Percentiles rank a stretch among this genome's conserved stretches.
phyloP scores from a whole-genome alignment of 1,284 basidiomycete species.

The Takashimella koratensis region DNA sequence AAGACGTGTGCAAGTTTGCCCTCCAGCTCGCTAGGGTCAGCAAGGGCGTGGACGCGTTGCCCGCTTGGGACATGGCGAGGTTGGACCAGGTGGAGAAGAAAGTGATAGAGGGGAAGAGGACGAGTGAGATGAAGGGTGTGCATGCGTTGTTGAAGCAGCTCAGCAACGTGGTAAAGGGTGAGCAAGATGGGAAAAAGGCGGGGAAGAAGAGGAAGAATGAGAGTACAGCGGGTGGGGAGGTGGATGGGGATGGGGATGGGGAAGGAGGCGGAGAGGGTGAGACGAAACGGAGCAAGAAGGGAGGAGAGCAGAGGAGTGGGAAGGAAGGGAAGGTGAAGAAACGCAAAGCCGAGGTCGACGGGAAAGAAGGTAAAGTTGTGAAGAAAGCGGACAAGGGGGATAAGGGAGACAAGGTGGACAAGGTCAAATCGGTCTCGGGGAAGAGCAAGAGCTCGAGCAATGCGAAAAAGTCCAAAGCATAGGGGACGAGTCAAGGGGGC shows the following conservation, averaged over 20 bases:
- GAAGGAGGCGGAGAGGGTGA: constrained; percentile 15
- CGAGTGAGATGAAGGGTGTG: constrained; percentile 54
- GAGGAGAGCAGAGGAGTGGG: constrained; percentile 1
- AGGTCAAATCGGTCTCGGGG: constrained; percentile 1
- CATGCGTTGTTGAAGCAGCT: constrained; percentile 56
- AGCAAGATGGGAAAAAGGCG: constrained; percentile 19
- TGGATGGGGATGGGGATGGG: constrained; percentile 48
- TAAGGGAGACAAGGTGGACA: constrained; percentile 17
- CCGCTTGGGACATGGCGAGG: constrained; percentile 52
- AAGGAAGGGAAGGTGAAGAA: constrained; percentile 3
- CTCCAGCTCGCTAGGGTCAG: constrained; percentile 65
- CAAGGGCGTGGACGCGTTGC: constrained; percentile 44
- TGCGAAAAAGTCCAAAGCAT: constrained; percentile 13
- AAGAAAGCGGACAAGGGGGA: constrained; percentile 12
- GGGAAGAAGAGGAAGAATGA: constrained; percentile 22
- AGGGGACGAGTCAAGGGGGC: too few species aligned
- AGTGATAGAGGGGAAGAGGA: constrained; percentile 51
- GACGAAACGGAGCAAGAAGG: constrained; percentile 5
- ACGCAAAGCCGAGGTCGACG: constrained; percentile 6
- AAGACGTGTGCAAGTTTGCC: constrained; percentile 72
- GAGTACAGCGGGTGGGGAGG: constrained; percentile 28
- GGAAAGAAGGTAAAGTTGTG: too few species aligned
- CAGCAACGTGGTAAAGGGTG: constrained; percentile 38
- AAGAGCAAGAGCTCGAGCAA: neutral
- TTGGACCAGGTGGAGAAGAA: constrained; percentile 49